A percentile compares a stretch with the other conserved stretches of the same genome.
Conservation (phyloP, 2,329 filamentous ascomycete genomes). For the Ceratocystis albifundus region DNA sequence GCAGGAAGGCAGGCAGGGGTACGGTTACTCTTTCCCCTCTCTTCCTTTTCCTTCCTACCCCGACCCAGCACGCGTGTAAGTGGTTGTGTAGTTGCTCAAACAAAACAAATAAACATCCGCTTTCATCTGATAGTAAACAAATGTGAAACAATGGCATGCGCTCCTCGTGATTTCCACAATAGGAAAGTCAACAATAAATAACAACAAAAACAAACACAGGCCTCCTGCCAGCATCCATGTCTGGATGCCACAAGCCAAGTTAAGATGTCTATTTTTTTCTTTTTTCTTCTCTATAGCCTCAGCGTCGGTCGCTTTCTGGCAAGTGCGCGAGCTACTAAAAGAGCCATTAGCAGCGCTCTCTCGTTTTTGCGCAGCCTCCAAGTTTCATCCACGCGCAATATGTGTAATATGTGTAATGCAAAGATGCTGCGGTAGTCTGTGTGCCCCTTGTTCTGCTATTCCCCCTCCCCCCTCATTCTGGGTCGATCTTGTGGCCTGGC, state of each 20-base stretch:
- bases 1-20: neutral
- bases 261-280: neutral
- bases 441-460: neutral
- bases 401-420: neutral
- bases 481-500: neutral
- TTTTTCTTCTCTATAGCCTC: neutral
- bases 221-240: neutral
- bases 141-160: slow-evolving; percentile 7
- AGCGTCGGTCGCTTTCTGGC: neutral
- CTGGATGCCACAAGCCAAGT: neutral
- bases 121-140: slow-evolving; percentile 22
- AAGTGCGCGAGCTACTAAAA: neutral
- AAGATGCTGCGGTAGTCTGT: slow-evolving; percentile 4
- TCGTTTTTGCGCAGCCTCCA: neutral
- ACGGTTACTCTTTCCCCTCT: neutral
- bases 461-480: neutral
- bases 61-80: slow-evolving; percentile 8
- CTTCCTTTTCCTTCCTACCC: neutral
- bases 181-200: slow-evolving; percentile 9
- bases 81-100: slow-evolving; percentile 10
- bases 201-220: slow-evolving; percentile 4
- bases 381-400: neutral
- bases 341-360: neutral
- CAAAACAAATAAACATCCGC: slow-evolving; percentile 21
- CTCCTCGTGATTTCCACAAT: neutral